Base-by-base conservation (phyloP, 2,329 filamentous ascomycete genomes). In the Penicillium hordei region DNA sequence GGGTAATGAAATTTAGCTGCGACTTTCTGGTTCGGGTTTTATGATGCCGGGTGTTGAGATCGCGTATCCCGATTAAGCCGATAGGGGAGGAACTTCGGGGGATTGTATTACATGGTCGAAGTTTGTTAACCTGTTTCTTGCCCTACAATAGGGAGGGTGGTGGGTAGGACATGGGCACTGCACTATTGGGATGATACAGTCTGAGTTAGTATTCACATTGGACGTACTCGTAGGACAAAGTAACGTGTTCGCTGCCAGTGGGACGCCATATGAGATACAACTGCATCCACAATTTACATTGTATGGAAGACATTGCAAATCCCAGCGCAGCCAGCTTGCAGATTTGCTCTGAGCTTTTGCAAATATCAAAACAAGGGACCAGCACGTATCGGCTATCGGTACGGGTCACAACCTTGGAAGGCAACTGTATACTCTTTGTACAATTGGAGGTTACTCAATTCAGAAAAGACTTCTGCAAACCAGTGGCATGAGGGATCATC, bases 281-380 rank as follows among this genome's bases (percentile, higher is more conserved):
- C 33, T 50, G 52, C 34, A 49, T 27, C 19, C 8, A 15, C 17
- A 9, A 52, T 27, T 27, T 45, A 25, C 34, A 5, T 25, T 34
- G 50, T 19, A 31, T 34, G 3, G 25, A 27, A 39, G 19, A 34
- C 10, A 15, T 23, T 33, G 23, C 17, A 36, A 36, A 9, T 27
- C 8, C 2, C 21, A 42, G 4, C 9, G 36, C 13, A 29, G 44
- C 13, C 10, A 27, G n/a, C 36, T 39, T 39, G n/a, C 19, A 34
- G 44, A 23, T 21, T 23, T 19, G 38, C 44, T 34, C 27, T 42
- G 21, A 27, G 21, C 12, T 1, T 52, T 57, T 57, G 43, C 49
- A 53, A 57, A 48, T 25, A 52, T 42, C 9, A 46, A 25, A n/a
- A 54, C 52, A 17, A 40, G 34, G 15, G 55, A 57, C 46, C 55